Evolutionary conservation across 2,329 filamentous ascomycete genomes (phyloP).

Genomic region (Neofusicoccum parvum): DNA sequence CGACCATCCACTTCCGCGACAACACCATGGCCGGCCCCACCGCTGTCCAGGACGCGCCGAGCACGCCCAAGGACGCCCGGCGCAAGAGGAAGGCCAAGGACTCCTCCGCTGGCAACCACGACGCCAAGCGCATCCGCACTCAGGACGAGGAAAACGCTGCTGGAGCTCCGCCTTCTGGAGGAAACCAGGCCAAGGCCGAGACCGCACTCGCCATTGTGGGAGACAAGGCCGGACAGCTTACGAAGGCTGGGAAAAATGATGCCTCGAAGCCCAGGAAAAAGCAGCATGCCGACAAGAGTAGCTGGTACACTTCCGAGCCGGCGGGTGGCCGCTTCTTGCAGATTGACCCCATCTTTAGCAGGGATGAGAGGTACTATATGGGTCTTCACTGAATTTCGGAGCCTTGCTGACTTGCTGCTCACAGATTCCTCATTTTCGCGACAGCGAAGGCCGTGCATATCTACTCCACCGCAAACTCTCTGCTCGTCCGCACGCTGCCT

Average conservation of each 20-base stretch:
- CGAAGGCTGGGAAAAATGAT: background rate
- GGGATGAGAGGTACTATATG: slow-evolving; percentile 54
- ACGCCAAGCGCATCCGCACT: slow-evolving; percentile 21
- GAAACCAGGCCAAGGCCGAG: background rate
- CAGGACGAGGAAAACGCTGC: slow-evolving; percentile 5
- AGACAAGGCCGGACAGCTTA: background rate
- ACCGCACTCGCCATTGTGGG: background rate
- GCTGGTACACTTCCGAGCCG: slow-evolving; percentile 44
- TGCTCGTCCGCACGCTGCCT: slow-evolving; percentile 73
- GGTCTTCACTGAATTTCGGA: background rate
- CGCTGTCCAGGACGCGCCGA: background rate
- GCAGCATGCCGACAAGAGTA: slow-evolving; percentile 1
- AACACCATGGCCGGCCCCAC: slow-evolving; percentile 18
- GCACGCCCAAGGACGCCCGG: background rate
- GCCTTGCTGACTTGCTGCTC: background rate
- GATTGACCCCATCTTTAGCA: slow-evolving; percentile 59
- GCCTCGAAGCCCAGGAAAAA: slow-evolving; percentile 16
- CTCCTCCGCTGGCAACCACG: background rate
- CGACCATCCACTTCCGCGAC: slow-evolving; percentile 4
- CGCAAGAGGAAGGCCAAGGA: slow-evolving; percentile 22
- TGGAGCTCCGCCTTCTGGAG: background rate
- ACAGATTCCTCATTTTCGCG: slow-evolving; percentile 72
- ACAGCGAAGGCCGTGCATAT: slow-evolving; percentile 76
- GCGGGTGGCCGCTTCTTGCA: slow-evolving; percentile 59
- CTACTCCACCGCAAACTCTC: slow-evolving; percentile 78